These are phyloP conservation scores for Fusarium sp. DNA, from an alignment of 2,329 filamentous ascomycete genomes.

Conservation along the genomic window DNA sequence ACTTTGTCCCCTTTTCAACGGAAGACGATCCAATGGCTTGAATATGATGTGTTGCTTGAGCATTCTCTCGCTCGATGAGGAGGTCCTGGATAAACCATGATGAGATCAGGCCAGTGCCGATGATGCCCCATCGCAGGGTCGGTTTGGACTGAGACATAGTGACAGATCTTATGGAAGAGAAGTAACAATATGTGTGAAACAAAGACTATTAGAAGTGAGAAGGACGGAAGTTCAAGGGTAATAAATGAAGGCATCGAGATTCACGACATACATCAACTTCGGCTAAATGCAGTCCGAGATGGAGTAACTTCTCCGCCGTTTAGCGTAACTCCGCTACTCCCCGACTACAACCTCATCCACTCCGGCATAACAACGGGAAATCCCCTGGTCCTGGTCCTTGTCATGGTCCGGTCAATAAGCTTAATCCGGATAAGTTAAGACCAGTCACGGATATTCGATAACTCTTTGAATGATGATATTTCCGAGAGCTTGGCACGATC, in stretches of 20 bases:
- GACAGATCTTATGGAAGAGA: neutral
- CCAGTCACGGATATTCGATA: neutral
- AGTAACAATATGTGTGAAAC: accelerated
- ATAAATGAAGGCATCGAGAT: neutral
- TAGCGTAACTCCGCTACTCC: neutral
- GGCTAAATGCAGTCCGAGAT: neutral
- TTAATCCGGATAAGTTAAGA: neutral
- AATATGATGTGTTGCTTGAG: slow-evolving; percentile 52
- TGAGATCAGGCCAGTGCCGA: slow-evolving; percentile 55
- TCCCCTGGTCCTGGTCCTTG: neutral
- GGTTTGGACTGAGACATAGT: slow-evolving; percentile 27
- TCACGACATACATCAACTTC: neutral
- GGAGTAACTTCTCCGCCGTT: neutral
- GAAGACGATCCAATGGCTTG: slow-evolving; percentile 55
- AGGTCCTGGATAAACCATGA: slow-evolving; percentile 57
- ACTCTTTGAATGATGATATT: neutral
- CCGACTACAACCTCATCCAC: neutral
- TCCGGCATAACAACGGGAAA: neutral
- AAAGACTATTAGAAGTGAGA: neutral
- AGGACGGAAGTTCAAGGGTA: neutral
- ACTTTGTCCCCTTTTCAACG: slow-evolving; percentile 45
- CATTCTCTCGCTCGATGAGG: slow-evolving; percentile 46
- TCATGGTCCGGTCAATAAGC: neutral
- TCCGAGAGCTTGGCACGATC: too few relatives aligned
- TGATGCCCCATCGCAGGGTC: slow-evolving; percentile 50